These are phyloP conservation scores for Teunomyces kruisii DNA, from an alignment of 805 yeast species.

Conservation along the genomic window DNA sequence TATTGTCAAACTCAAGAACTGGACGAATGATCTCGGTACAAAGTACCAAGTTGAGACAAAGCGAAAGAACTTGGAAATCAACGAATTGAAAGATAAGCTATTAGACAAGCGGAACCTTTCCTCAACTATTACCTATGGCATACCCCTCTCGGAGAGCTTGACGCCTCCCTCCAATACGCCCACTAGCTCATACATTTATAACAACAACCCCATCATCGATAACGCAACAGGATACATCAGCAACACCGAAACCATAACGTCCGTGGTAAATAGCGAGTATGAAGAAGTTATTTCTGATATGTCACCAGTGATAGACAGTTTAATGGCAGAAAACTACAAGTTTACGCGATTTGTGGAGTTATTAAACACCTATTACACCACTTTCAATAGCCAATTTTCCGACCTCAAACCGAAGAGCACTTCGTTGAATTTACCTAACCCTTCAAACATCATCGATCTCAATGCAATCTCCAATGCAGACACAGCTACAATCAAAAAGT, in stretches of 20 bases:
- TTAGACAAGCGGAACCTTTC: conserved; percentile 34
- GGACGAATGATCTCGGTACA: conserved; percentile 28
- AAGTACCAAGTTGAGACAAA: conserved; percentile 38
- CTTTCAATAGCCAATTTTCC: conserved; percentile 27
- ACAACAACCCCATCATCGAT: conserved; percentile 33
- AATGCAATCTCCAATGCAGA: conserved; percentile 13
- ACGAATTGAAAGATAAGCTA: conserved; percentile 32
- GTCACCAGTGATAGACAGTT: conserved; percentile 34
- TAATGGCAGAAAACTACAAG: conserved; percentile 36
- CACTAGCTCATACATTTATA: conserved; percentile 15
- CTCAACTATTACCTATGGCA: conserved; percentile 26
- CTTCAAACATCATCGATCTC: conserved; percentile 32
- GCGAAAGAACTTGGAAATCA: conserved; percentile 31
- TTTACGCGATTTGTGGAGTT: conserved; percentile 30
- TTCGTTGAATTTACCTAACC: conserved; percentile 22
- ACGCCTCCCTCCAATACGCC: conserved; percentile 20
- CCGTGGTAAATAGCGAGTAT: conserved; percentile 21
- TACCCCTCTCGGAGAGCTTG: conserved; percentile 14
- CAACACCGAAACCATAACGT: conserved; percentile 3
- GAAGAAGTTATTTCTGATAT: conserved; percentile 33
- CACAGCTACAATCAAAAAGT: conserved; percentile 13
- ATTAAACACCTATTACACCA: conserved; percentile 26
- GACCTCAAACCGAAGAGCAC: conserved; percentile 13
- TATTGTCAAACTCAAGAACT: conserved; percentile 24
- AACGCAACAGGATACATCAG: conserved; percentile 13